phyloP scores from a whole-genome alignment of 148 eudicot species.

The Diospyros lotus region DNA sequence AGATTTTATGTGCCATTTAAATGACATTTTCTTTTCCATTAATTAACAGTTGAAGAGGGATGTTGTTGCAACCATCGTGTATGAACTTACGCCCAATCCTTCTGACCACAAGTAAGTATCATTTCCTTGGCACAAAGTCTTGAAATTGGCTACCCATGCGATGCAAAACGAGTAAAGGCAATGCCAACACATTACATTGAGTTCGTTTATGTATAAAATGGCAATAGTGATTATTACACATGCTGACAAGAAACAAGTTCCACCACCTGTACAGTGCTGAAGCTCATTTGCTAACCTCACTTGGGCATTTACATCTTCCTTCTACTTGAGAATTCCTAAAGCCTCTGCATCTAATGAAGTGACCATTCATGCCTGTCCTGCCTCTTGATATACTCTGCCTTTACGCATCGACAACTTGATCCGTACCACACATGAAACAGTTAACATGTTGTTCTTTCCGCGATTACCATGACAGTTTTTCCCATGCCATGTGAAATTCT shows the following conservation, averaged over 20 bases:
- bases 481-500: not conserved
- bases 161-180: not conserved
- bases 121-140: not conserved
- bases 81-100: constrained; percentile 94
- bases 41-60: constrained; percentile 81
- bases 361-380: not conserved
- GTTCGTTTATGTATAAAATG: not conserved
- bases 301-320: not conserved
- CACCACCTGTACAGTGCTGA: not conserved
- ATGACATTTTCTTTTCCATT: constrained; percentile 13
- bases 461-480: not conserved
- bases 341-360: not conserved
- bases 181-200: not conserved
- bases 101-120: constrained; percentile 95
- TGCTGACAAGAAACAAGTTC: not conserved
- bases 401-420: not conserved
- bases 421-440: not conserved
- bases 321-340: not conserved
- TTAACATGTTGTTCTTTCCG: not conserved
- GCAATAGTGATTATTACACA: not conserved
- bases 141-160: not conserved
- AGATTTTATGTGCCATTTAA: not conserved
- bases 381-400: not conserved
- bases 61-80: constrained; percentile 87
- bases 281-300: not conserved